Base-by-base conservation (phyloP, 331 rosid species). In the Quercus phellos region DNA sequence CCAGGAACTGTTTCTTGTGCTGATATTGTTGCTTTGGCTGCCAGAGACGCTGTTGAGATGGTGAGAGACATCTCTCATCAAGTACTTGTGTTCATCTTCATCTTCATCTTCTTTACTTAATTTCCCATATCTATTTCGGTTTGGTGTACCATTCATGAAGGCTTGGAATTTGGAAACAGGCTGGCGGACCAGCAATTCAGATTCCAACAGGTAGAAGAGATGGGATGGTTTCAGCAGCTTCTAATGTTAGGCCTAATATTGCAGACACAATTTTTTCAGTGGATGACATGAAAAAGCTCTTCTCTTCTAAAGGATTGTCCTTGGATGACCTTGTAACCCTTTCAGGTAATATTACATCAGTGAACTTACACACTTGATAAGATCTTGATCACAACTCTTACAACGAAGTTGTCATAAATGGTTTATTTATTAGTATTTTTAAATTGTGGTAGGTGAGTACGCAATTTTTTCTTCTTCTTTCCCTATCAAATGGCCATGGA, bases 1-100 rank as follows among this genome's bases (percentile, higher is more conserved):
- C 97, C 96, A 0, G 87, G 70, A 82, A 88, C 89, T 12, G 98
- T 94, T 84, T 94, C 98, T 76, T 92, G 98, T 63, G 97, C 98
- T 43, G 98, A 94, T 80, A 85, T 92, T 70, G 77, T 94, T 78
- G 98, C 90, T 75, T 68, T 94, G 72, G 97, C 97, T 73, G 96
- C 98, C 5, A 88, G 96, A 85, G 98, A 94, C 82, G 97, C 97
- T 0, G 94, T 94, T 82, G 98, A 88, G 82, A 53, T 84, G 77
- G 97, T 92, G 74, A 86, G 94, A 8, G 55, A 64, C 56, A 19
- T 12, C 71, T 79, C 79, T 77, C 64, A 43, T 46, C 51, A 9
- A 30, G 3, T 64, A 30, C 54, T 34, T 21, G 67, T 46, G 55
- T 51, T 73, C 42, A 71, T 59, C n/a, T 63, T 27, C 42, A 71